phyloP scores from a whole-genome alignment of 805 yeast genomes.

The Vanderwaltozyma tropicalis region DNA sequence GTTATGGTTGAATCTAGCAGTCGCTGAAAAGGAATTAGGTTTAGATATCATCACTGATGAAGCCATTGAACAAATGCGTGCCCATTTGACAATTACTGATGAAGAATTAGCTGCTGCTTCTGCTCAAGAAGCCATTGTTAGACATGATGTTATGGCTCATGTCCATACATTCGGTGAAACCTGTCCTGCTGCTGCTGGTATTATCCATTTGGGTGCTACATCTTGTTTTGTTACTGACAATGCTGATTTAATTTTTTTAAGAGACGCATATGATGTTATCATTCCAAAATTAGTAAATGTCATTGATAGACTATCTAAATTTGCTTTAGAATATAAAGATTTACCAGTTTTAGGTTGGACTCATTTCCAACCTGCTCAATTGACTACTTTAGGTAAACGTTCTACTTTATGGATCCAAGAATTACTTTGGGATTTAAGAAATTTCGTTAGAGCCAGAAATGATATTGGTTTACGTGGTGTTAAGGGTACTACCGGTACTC shows the following conservation, averaged over 20 bases:
- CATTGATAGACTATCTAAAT: slow-evolving; percentile 76
- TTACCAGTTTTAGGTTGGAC: slow-evolving; percentile 98
- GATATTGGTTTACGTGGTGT: slow-evolving; percentile 96
- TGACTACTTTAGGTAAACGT: slow-evolving; percentile 97
- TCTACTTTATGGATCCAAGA: slow-evolving; percentile 97
- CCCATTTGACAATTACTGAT: slow-evolving; percentile 74
- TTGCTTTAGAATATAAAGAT: slow-evolving; percentile 88
- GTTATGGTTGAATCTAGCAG: slow-evolving; percentile 89
- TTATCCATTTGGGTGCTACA: slow-evolving; percentile 96
- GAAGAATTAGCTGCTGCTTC: slow-evolving; percentile 85
- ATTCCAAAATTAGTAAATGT: slow-evolving; percentile 95
- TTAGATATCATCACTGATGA: slow-evolving; percentile 75
- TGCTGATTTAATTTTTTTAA: slow-evolving; percentile 90
- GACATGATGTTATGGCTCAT: slow-evolving; percentile 99
- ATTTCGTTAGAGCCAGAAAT: slow-evolving; percentile 89
- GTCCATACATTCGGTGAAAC: slow-evolving; percentile 90
- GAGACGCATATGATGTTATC: slow-evolving; percentile 89
- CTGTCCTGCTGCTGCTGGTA: slow-evolving; percentile 94
- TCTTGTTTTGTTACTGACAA: slow-evolving; percentile 97
- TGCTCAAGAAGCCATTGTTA: slow-evolving; percentile 90
- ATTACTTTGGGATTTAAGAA: slow-evolving; percentile 93
- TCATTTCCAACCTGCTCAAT: slow-evolving; percentile 98
- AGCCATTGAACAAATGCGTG: slow-evolving; percentile 78
- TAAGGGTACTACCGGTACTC: slow-evolving; percentile 98
- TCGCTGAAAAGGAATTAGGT: slow-evolving; percentile 90